These are phyloP conservation scores for Lasiosphaeris hirsuta DNA, from an alignment of 495 filamentous ascomycete species.

Conservation along the genomic window DNA sequence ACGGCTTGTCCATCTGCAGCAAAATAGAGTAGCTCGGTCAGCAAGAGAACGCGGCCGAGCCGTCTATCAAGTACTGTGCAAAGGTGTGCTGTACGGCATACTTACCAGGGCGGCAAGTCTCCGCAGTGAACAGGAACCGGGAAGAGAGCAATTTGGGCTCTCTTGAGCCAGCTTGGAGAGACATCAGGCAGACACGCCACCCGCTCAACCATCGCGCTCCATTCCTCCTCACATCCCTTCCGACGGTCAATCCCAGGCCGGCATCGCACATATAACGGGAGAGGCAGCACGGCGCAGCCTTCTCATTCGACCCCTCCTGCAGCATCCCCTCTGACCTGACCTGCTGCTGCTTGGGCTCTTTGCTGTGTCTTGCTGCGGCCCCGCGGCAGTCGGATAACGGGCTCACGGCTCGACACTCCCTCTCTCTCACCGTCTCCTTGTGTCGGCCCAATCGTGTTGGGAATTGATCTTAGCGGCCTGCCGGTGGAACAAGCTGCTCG, in stretches of 20 bases:
- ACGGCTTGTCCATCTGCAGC: neutral
- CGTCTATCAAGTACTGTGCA: too few species aligned
- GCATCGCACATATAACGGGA: slow-evolving; percentile 1
- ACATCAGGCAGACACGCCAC: slow-evolving; percentile 24
- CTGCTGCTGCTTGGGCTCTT: too few species aligned
- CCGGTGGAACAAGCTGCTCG: neutral
- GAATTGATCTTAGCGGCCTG: neutral
- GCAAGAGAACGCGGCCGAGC: neutral
- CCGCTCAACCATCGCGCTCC: neutral
- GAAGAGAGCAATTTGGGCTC: slow-evolving; percentile 3
- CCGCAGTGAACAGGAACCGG: too few species aligned
- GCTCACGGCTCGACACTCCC: neutral
- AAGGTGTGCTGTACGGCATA: too few species aligned
- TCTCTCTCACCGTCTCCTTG: slow-evolving; percentile 14
- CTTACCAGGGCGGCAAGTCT: too few species aligned
- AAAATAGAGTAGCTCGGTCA: slow-evolving; percentile 9
- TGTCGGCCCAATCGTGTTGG: slow-evolving; percentile 11
- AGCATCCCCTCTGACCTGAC: neutral
- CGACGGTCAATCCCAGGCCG: neutral
- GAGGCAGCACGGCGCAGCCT: neutral
- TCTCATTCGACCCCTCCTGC: slow-evolving; percentile 4
- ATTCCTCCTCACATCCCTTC: neutral
- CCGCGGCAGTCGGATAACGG: neutral
- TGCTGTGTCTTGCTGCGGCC: neutral
- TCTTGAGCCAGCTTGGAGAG: neutral